Percentiles rank a stretch among this genome's conserved stretches.
These are phyloP conservation scores for Arthroderma uncinatum DNA, from an alignment of 2,329 filamentous ascomycete genomes.

Conservation along the genomic window DNA sequence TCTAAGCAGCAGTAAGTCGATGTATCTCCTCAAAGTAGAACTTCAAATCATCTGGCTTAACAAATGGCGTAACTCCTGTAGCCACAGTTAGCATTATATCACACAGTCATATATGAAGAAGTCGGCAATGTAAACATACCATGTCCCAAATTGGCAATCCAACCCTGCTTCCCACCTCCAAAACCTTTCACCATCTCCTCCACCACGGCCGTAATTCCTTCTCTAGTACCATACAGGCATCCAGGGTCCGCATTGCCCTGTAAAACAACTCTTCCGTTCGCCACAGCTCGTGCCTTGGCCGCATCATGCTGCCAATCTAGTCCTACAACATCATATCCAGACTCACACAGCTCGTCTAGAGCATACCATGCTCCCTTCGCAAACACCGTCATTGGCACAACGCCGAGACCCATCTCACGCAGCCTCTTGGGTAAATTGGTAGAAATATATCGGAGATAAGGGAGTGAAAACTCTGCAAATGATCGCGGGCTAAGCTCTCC, in stretches of 20 bases:
- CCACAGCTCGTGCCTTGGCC: constrained; percentile 67
- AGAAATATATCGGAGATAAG: constrained; percentile 76
- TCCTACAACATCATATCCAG: constrained; percentile 87
- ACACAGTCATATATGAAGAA: not conserved
- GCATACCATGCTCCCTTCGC: constrained; percentile 97
- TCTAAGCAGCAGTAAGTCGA: constrained; percentile 33
- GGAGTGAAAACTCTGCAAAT: constrained; percentile 76
- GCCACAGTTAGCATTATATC: constrained; percentile 7
- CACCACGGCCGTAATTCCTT: constrained; percentile 70
- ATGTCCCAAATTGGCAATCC: constrained; percentile 95
- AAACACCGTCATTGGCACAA: constrained; percentile 94
- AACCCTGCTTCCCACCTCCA: constrained; percentile 69
- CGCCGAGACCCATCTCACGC: constrained; percentile 60
- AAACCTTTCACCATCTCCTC: constrained; percentile 83
- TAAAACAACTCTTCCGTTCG: constrained; percentile 66
- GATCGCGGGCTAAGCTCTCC: constrained; percentile 76
- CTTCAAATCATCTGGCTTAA: constrained; percentile 83
- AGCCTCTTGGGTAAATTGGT: constrained; percentile 65
- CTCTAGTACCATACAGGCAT: constrained; percentile 72
- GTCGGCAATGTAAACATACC: constrained; percentile 45
- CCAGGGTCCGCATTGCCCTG: constrained; percentile 96
- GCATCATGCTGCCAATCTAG: constrained; percentile 93
- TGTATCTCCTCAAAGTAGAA: constrained; percentile 94
- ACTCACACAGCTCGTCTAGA: constrained; percentile 71
- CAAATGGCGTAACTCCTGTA: constrained; percentile 80